Base-by-base conservation (phyloP, 495 filamentous ascomycete genomes). In the Baudoinia panamericana region DNA sequence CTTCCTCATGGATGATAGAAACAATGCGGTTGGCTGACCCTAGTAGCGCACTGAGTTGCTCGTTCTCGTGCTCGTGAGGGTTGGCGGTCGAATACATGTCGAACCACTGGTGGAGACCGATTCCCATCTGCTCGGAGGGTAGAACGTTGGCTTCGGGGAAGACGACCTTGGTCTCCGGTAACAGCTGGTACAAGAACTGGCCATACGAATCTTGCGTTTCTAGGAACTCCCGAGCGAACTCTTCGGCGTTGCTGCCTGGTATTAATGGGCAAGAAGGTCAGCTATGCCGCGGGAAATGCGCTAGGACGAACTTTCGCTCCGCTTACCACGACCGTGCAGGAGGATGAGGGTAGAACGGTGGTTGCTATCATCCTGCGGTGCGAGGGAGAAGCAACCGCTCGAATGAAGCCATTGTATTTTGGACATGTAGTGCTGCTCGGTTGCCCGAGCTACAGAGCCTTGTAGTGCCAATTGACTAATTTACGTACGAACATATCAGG, bases 81-180 rank as follows among this genome's bases (percentile, higher is more conserved):
- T 42, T 18, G 24, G 45, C 35, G 1, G 46, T 46, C 1, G 47
- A 36, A 21, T 30, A 27, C 50, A 57, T 52, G 34, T 57, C 54
- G 40, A 57, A 57, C 54, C 54, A 57, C 20, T 54, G 50, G 18
- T 29, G 30, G 32, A 52, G 33, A 1, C 39, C 40, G 25, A 43
- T 41, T 12, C 35, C 15, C 18, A 52, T 41, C 7, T 33, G 49
- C 11, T 33, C 37, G 10, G 48, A 55, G 4, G 21, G 33, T 2
- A 43, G 20, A n/a, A 37, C n/a, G 15, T 13, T 15, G 10, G 54
- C 36, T 5, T 30, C 24, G 1, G 52, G 52, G 32, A 50, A 53
- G 2, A 53, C 43, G 43, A 41, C 49, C 42, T 50, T 55, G 39
- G 51, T 15, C 17, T 31, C n/a, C 0, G 54, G 48, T 20, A 57